These are phyloP conservation scores for Eucalyptus pauciflora DNA, from an alignment of 345 rosid genomes.

Conservation along the genomic window DNA sequence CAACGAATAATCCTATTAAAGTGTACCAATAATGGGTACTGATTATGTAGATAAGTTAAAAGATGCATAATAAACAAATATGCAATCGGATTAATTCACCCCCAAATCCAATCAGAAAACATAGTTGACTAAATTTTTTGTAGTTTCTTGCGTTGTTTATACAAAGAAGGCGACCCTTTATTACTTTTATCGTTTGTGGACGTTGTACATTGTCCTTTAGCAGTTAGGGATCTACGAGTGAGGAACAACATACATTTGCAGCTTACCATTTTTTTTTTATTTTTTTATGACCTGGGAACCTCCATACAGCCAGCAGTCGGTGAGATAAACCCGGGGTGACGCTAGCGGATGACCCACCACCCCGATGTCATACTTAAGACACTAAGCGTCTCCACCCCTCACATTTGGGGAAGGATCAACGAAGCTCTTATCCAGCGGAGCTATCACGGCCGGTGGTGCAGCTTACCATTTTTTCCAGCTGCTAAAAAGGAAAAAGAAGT, in stretches of 20 bases:
- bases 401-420: too few relatives aligned
- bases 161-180: background rate
- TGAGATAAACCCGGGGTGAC: too few relatives aligned
- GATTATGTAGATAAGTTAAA: background rate
- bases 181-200: background rate
- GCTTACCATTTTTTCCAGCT: background rate
- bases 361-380: too few relatives aligned
- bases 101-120: background rate
- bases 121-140: background rate
- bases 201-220: background rate
- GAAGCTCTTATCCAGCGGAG: too few relatives aligned
- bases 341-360: too few relatives aligned
- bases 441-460: background rate
- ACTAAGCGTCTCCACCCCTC: too few relatives aligned
- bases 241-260: background rate
- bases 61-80: background rate
- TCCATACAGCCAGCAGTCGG: too few relatives aligned
- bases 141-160: background rate
- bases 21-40: background rate
- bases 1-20: background rate
- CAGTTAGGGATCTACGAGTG: background rate
- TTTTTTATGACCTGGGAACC: too few relatives aligned
- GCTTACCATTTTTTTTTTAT: background rate
- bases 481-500: background rate
- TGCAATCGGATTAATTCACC: background rate